Base-by-base conservation (phyloP, 164 flowering plant genomes). In the Dillenia turbinata region DNA sequence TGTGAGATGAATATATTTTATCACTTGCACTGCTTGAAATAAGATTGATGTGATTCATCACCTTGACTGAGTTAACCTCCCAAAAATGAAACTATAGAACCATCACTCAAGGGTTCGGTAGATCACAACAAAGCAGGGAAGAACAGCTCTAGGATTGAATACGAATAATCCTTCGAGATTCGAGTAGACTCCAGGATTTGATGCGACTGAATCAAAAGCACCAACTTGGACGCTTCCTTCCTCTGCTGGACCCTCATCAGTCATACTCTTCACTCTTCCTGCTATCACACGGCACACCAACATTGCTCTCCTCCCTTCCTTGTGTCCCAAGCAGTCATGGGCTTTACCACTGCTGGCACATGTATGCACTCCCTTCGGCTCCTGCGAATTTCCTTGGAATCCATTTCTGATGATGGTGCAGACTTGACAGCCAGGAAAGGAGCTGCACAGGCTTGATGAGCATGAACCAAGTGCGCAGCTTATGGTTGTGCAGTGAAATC, bases 231-330 rank as follows among this genome's bases (percentile, higher is more conserved):
- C 65, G 54, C 47, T 50, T 3, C 69, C 79, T 68, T 81, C 88
- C 52, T 69, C 87, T 59, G 44, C 19, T 52, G 68, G 48, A 62
- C 68, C 77, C 8, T 57, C 52, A 22, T 73, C 79, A 48, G 69
- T 71, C 61, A 47, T 58, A 12, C 82, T 78, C 77, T 59, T 77
- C 64, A 92, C 90, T 45, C 86, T 69, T 6, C 98, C 98, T 0
- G 98, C 98, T 14, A 92, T 85, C 46, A 92, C 98, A 10, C 98
- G 86, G 64, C 98, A 92, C 52, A 92, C 98, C 43, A 92, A 70
- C 95, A 92, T 90, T 2, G 95, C 98, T 67, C 90, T 73, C 24
- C 88, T 71, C 15, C 75, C 78, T 10, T 65, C 89, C 16, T 62
- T 44, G 10, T 73, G 33, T 0, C 53, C 75, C 22, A 85, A 59